phyloP scores from a whole-genome alignment of 2,329 filamentous ascomycete genomes.

The Talaromyces islandicus region DNA sequence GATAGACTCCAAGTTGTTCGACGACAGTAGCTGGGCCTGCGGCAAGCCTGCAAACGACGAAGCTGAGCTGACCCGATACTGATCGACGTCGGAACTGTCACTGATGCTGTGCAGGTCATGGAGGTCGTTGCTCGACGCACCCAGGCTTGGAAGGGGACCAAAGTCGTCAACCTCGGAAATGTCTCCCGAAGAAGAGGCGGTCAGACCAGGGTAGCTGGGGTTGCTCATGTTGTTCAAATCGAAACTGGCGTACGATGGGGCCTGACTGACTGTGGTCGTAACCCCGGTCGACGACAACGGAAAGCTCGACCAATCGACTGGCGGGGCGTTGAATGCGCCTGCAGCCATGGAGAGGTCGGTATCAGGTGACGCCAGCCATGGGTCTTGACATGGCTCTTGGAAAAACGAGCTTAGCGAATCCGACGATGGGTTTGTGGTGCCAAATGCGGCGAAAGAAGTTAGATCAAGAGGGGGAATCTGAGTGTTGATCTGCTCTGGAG shows the following conservation, averaged over 20 bases:
- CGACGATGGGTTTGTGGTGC: conserved; percentile 23
- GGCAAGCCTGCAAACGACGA: conserved; percentile 38
- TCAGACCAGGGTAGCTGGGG: conserved; percentile 31
- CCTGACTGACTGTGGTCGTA: conserved; percentile 35
- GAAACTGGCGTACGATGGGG: conserved; percentile 42
- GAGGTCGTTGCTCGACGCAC: conserved; percentile 23
- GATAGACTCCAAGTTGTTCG: conserved; percentile 34
- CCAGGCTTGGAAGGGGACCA: conserved; percentile 26
- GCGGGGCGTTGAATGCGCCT: conserved; percentile 34
- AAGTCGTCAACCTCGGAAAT: conserved; percentile 44
- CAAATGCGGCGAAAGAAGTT: conserved; percentile 30
- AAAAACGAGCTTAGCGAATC: conserved; percentile 30
- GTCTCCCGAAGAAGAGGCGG: conserved; percentile 45
- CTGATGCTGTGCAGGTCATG: conserved; percentile 36
- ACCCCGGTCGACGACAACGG: conserved; percentile 35
- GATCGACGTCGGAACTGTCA: conserved; percentile 36
- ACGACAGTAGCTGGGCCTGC: conserved; percentile 35
- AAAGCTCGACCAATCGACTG: conserved; percentile 45
- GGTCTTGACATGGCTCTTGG: conserved; percentile 32
- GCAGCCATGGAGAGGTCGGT: conserved; percentile 34
- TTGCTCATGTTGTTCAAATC: conserved; percentile 35
- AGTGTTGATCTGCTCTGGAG: conserved; percentile 27
- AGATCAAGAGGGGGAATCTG: conserved; percentile 35
- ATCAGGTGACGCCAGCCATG: conserved; percentile 40
- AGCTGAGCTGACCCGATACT: conserved; percentile 36